These are phyloP conservation scores for Cryptomeria japonica DNA, from an alignment of 75 land plant species.

Conservation along the genomic window DNA sequence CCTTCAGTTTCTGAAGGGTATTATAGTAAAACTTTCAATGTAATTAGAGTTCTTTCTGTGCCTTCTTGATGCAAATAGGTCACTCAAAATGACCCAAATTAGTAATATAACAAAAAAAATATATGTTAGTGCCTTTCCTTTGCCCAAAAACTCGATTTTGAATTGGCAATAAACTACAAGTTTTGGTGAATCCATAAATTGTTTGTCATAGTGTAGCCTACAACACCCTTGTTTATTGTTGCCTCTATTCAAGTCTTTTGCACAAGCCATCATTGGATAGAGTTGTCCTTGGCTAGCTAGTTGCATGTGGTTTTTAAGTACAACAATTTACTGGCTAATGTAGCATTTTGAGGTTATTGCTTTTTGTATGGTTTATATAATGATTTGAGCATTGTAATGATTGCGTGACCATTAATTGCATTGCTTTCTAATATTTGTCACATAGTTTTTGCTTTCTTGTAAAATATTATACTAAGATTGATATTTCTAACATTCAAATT, in stretches of 20 bases:
- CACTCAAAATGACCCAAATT: neutral
- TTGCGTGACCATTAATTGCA: neutral
- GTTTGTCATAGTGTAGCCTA: no score
- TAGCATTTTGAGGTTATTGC: neutral
- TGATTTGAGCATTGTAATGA: neutral
- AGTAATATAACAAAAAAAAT: neutral
- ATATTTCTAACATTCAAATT: neutral
- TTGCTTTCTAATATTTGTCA: no score
- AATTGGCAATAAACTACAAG: neutral
- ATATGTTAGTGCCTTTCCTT: neutral
- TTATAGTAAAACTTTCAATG: neutral
- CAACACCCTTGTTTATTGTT: neutral
- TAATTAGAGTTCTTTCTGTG: neutral
- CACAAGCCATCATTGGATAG: neutral
- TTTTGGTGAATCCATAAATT: no score
- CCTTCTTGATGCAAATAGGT: neutral
- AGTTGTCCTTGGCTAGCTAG: neutral
- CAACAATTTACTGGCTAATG: no score
- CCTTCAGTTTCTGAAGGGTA: neutral
- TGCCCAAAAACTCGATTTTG: neutral
- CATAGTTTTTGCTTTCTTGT: neutral
- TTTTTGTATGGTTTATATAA: neutral
- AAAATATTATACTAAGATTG: neutral
- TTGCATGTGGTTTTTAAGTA: no score
- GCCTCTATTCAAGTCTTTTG: neutral